Percentiles rank a stretch among this genome's conserved stretches.
Conservation (phyloP, 2,329 filamentous ascomycete species). For the Scortechinia acanthostroma region DNA sequence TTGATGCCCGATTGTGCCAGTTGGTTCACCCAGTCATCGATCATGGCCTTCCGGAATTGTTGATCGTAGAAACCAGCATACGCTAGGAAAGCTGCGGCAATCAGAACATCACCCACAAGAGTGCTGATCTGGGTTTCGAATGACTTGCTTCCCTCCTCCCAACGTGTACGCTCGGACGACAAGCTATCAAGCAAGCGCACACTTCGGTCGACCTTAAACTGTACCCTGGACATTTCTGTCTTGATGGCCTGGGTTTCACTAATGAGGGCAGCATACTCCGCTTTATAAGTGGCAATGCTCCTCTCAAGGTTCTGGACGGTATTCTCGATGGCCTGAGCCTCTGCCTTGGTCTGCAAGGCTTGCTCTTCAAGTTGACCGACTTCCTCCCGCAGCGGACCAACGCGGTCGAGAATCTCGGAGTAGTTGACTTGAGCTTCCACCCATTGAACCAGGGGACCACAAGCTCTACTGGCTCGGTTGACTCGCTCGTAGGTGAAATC, state of each 20-base stretch:
- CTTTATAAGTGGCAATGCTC: slow-evolving; percentile 92
- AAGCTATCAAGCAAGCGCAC: slow-evolving; percentile 88
- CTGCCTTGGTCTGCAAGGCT: slow-evolving; percentile 83
- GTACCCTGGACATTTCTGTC: slow-evolving; percentile 87
- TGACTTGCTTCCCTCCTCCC: slow-evolving; percentile 95
- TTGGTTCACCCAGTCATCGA: slow-evolving; percentile 95
- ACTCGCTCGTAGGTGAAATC: slow-evolving; percentile 96
- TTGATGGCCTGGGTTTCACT: slow-evolving; percentile 97
- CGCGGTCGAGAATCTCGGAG: slow-evolving; percentile 90
- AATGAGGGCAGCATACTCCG: slow-evolving; percentile 89
- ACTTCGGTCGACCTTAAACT: slow-evolving; percentile 97
- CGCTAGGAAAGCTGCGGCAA: slow-evolving; percentile 93
- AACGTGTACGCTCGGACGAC: slow-evolving; percentile 84
- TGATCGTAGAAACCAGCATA: slow-evolving; percentile 97
- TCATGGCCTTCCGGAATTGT: slow-evolving; percentile 93
- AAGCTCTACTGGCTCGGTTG: slow-evolving; percentile 92
- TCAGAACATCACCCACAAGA: slow-evolving; percentile 86
- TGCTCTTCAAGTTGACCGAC: slow-evolving; percentile 80
- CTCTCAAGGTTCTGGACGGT: slow-evolving; percentile 77
- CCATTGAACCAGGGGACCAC: slow-evolving; percentile 94
- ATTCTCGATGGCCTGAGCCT: slow-evolving; percentile 84
- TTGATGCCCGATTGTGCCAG: slow-evolving; percentile 85
- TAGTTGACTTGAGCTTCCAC: slow-evolving; percentile 94
- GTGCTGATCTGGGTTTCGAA: slow-evolving; percentile 98
- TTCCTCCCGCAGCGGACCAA: slow-evolving; percentile 86